A percentile compares a stretch with the other conserved stretches of the same genome.
Conservation (phyloP, 1,284 basidiomycete genomes). For the Irpex sp. region DNA sequence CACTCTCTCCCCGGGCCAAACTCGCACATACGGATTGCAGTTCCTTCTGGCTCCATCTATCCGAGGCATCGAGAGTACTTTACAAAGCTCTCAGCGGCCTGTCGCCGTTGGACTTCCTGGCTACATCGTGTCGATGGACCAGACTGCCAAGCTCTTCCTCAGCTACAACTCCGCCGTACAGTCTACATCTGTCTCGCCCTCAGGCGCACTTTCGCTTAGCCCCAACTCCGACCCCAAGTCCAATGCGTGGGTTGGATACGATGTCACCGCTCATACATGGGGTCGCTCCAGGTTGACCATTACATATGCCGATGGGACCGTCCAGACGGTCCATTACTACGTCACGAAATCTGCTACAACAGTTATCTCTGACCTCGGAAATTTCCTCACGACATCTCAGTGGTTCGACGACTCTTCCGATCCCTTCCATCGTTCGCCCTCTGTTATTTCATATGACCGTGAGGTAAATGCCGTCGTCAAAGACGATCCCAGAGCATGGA, state of each 20-base stretch:
- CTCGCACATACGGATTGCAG: constrained; percentile 50
- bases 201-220: constrained; percentile 46
- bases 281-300: constrained; percentile 49
- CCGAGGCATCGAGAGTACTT: constrained; percentile 43
- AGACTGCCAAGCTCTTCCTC: constrained; percentile 50
- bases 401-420: constrained; percentile 51
- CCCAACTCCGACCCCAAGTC: constrained; percentile 40
- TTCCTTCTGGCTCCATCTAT: constrained; percentile 50
- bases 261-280: constrained; percentile 43
- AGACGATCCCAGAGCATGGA: constrained; percentile 49
- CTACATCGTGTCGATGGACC: constrained; percentile 49
- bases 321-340: constrained; percentile 55
- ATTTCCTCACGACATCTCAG: constrained; percentile 52
- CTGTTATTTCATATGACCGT: constrained; percentile 54
- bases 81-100: constrained; percentile 40
- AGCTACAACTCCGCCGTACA: constrained; percentile 39
- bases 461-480: constrained; percentile 45
- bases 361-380: constrained; percentile 45
- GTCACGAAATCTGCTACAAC: constrained; percentile 45
- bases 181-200: constrained; percentile 41
- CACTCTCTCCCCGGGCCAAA: constrained; percentile 44
- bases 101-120: constrained; percentile 53
- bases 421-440: constrained; percentile 52
- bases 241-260: constrained; percentile 45
- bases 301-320: constrained; percentile 45